Base-by-base conservation (phyloP, 2,329 filamentous ascomycete species). In the Grosmannia serpens region DNA sequence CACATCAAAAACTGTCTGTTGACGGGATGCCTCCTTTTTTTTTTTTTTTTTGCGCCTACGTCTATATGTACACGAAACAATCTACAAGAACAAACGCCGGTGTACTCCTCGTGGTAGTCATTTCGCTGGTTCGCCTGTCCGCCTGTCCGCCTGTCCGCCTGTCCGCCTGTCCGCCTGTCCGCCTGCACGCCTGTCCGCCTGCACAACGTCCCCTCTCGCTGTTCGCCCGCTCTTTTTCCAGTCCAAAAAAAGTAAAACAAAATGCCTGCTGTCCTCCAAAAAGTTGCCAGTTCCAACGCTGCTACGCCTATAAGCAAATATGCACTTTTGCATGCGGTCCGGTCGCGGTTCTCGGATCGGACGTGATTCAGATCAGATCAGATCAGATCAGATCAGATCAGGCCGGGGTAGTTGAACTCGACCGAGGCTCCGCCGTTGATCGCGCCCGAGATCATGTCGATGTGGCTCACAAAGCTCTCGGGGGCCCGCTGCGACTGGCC, bases 381-480 rank as follows among this genome's bases (percentile, higher is more conserved):
- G 44, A 24, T 22, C 5, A 24, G n/a, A 5, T 26, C n/a, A 4
- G 10, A 3, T 8, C 33, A 55, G 33, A 46, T 10, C 15, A 55
- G 13, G 17, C 31, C 26, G 13, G 47, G 47, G 11, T 56, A 56
- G 29, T 33, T 46, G 31, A 46, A 55, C 20, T 59, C 58, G 33
- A 38, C 8, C 24, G 54, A 47, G 2, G 26, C 20, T 11, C 55
- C 56, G 47, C 59, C 44, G 51, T 57, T 59, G 51, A 63, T 59
- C 65, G 76, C 70, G 61, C 74, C 69, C 55, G 70, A 74, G 49
- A 78, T 64, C 59, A 77, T 69, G 63, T 77, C 75, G 54, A 78
- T 78, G 60, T 78, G 76, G 61, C 65, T 74, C 15, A 71, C 71
- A 59, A 72, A 75, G 61, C 63, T 68, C 49, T 65, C 63, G 33